A percentile compares a stretch with the other conserved stretches of the same genome.
These are phyloP conservation scores for Pezicula radicicola DNA, from an alignment of 2,329 filamentous ascomycete genomes.

Conservation along the genomic window DNA sequence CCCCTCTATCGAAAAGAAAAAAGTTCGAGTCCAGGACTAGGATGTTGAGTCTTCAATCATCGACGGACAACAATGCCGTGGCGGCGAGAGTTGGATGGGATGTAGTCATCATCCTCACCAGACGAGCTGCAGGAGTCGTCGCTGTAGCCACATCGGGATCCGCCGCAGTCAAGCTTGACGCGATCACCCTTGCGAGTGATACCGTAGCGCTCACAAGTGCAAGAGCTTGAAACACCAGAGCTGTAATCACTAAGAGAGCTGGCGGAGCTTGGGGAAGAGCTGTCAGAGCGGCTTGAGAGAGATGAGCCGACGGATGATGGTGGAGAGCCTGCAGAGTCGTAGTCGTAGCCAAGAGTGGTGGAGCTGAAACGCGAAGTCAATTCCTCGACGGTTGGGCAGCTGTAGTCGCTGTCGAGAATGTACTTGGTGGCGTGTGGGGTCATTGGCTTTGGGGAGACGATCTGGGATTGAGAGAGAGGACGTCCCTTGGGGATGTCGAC, in stretches of 20 bases:
- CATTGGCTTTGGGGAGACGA: conserved; percentile 85
- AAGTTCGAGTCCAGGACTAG: background rate
- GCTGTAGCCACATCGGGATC: conserved; percentile 79
- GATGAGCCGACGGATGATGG: conserved; percentile 69
- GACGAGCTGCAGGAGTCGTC: conserved; percentile 73
- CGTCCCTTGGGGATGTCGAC: conserved; percentile 83
- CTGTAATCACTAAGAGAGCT: conserved; percentile 72
- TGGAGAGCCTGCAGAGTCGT: conserved; percentile 55
- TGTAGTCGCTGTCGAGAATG: conserved; percentile 81
- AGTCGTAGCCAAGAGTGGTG: conserved; percentile 52
- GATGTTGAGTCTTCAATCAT: conserved; percentile 14
- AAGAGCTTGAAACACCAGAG: conserved; percentile 74
- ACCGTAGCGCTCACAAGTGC: conserved; percentile 94
- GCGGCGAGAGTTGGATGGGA: conserved; percentile 54
- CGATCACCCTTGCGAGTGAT: conserved; percentile 91
- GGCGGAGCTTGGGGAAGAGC: conserved; percentile 66
- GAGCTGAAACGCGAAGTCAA: conserved; percentile 72
- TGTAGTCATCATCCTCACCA: conserved; percentile 57
- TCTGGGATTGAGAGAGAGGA: conserved; percentile 82
- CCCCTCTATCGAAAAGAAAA: conserved; percentile 2
- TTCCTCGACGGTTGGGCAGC: conserved; percentile 70
- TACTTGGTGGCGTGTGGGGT: conserved; percentile 83
- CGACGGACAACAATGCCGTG: conserved; percentile 57
- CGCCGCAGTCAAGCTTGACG: conserved; percentile 95
- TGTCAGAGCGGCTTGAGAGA: conserved; percentile 70